Base-by-base conservation (phyloP, 192 early-diverging fungal species). In the Rhizophagus sp. region DNA sequence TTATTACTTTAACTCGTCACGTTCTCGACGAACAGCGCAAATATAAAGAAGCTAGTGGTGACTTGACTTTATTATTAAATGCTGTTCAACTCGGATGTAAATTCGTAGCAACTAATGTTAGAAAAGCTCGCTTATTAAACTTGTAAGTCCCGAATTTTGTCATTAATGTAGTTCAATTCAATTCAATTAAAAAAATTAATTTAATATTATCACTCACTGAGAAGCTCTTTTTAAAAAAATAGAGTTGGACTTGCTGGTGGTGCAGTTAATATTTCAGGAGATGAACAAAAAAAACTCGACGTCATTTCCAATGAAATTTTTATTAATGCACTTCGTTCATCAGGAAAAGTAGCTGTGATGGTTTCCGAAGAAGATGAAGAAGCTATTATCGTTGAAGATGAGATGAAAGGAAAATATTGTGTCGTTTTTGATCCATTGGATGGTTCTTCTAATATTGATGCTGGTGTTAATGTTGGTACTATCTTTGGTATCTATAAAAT, bases 351-450 rank as follows among this genome's bases (percentile, higher is more conserved):
- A 50, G 93, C 95, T 27, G 88, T 99, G 65, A 91, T 99, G 90
- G 96, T 99, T 41, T 97, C 96, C 9, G 97, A 99, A 85, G 97
- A 99, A 86, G 93, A 95, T 71, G 97, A 99, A 75, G 91, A 97
- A 76, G 95, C 95, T 57, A 96, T 99, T 84, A 85, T 94, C 70
- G 91, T 99, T 70, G 91, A 94, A 77, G 90, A 90, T 76, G 86
- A 88, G 73, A 85, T 93, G 79, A 89, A 89, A 61, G 96, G 95
- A 77, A 92, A 95, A 84, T 99, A 99, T 89, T 93, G 92, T 85
- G 95, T 99, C 25, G 95, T 94, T 34, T 99, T 99, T 91, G 97
- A 99, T 86, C 97, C 97, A 64, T 90, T 99, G 19, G 97, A 99
- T 84, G 97, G 97, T 71, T 93, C 91, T 76, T 95, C 94, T 88